Percentiles rank a stretch among this genome's conserved stretches.
These are phyloP conservation scores for Ephemerocybe angulata DNA, from an alignment of 768 basidiomycete species.

Conservation along the genomic window DNA sequence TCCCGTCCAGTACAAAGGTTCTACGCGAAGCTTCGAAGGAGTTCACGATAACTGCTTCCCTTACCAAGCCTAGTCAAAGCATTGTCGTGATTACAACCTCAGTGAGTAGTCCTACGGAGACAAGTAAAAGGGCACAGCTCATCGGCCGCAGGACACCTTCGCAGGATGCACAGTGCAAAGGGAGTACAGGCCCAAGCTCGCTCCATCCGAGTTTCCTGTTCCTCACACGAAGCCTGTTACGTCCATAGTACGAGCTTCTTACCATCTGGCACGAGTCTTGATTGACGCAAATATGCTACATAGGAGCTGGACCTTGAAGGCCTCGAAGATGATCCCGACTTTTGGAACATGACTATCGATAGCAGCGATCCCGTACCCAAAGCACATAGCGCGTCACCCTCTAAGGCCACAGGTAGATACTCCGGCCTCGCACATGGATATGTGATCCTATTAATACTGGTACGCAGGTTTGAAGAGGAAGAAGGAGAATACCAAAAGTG, in stretches of 20 bases:
- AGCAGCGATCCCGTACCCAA: conserved; percentile 24
- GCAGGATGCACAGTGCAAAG: conserved; percentile 60
- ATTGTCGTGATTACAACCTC: conserved; percentile 58
- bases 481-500: neutral
- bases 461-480: neutral
- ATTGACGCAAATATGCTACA: neutral
- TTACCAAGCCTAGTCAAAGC: conserved; percentile 75
- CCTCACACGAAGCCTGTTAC: conserved; percentile 67
- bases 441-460: neutral
- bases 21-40: conserved; percentile 50
- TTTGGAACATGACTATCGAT: conserved; percentile 56
- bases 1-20: conserved; percentile 55
- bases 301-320: conserved; percentile 67
- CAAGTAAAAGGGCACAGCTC: too few relatives aligned
- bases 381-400: neutral
- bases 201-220: conserved; percentile 58
- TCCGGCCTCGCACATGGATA: too few relatives aligned
- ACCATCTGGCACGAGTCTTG: neutral
- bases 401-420: too few relatives aligned
- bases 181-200: conserved; percentile 56
- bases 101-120: conserved; percentile 36
- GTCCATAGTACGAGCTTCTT: conserved; percentile 40
- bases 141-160: conserved; percentile 60
- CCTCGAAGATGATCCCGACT: conserved; percentile 64
- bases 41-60: conserved; percentile 54